These are phyloP conservation scores for Verticillium tricorpus DNA, from an alignment of 2,329 filamentous ascomycete genomes.

Conservation along the genomic window DNA sequence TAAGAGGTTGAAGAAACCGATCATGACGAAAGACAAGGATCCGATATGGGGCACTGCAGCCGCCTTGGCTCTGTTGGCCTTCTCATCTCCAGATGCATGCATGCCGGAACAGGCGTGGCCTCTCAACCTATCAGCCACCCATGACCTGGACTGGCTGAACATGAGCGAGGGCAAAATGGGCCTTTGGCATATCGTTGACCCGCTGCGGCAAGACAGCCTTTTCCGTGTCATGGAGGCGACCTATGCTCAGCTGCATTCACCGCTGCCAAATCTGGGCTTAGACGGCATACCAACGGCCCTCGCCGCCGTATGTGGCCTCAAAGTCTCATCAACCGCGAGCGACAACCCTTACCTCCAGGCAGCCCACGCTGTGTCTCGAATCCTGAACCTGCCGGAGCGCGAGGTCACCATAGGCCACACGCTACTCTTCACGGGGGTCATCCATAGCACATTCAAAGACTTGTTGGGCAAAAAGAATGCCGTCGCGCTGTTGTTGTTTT, in stretches of 20 bases:
- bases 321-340: conserved; percentile 24
- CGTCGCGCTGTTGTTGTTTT: conserved; percentile 32
- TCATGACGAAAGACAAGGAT: conserved; percentile 32
- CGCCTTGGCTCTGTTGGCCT: conserved; percentile 32
- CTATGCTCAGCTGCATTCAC: conserved; percentile 30
- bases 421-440: conserved; percentile 27
- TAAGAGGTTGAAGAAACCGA: conserved; percentile 25
- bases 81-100: conserved; percentile 32
- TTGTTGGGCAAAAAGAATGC: conserved; percentile 29
- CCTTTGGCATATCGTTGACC: conserved; percentile 27
- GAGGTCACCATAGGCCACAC: conserved; percentile 22
- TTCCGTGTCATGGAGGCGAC: conserved; percentile 26
- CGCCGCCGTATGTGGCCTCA: conserved; percentile 18
- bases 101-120: conserved; percentile 28
- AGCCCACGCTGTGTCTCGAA: conserved; percentile 28
- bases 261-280: conserved; percentile 22
- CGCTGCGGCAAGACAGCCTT: conserved; percentile 28
- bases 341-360: conserved; percentile 32
- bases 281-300: conserved; percentile 19
- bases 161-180: conserved; percentile 30
- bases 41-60: conserved; percentile 42
- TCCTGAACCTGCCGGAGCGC: conserved; percentile 22
- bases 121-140: conserved; percentile 14
- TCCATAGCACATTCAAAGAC: conserved; percentile 26
- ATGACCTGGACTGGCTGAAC: conserved; percentile 29